Conservation (phyloP, 2,329 filamentous ascomycete genomes). For the Pseudogymnoascus sp. region DNA sequence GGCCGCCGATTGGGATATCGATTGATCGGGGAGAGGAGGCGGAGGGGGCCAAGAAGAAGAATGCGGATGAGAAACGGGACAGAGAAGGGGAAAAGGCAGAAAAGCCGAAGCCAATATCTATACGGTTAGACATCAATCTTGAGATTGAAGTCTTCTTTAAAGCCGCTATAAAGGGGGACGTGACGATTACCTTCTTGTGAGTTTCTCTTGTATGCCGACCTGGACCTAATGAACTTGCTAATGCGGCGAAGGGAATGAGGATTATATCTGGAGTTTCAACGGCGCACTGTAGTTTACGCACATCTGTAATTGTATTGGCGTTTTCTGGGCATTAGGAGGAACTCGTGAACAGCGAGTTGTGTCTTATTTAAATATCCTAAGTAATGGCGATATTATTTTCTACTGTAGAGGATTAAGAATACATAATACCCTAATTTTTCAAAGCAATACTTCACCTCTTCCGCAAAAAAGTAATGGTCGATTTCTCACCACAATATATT, state of each 20-base stretch:
- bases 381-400: not conserved
- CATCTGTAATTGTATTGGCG: not conserved
- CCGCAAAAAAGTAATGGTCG: too few relatives aligned
- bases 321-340: not conserved
- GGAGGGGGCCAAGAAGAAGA: slow-evolving; percentile 15
- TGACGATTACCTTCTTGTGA: slow-evolving; percentile 50
- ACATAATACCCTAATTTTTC: not conserved
- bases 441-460: not conserved
- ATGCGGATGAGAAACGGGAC: slow-evolving; percentile 25
- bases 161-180: slow-evolving; percentile 59
- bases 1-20: slow-evolving; percentile 21
- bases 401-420: not conserved
- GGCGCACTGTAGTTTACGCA: not conserved
- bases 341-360: not conserved
- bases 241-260: not conserved
- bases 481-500: not conserved
- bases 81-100: slow-evolving; percentile 38
- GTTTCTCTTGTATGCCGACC: slow-evolving; percentile 7
- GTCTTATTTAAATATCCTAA: not conserved
- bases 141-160: slow-evolving; percentile 76
- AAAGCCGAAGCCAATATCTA: slow-evolving; percentile 56
- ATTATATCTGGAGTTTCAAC: not conserved
- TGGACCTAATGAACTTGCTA: not conserved
- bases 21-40: slow-evolving; percentile 16
- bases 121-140: slow-evolving; percentile 67